These are phyloP conservation scores for Tuber brumale DNA, from an alignment of 495 filamentous ascomycete species.

Conservation along the genomic window DNA sequence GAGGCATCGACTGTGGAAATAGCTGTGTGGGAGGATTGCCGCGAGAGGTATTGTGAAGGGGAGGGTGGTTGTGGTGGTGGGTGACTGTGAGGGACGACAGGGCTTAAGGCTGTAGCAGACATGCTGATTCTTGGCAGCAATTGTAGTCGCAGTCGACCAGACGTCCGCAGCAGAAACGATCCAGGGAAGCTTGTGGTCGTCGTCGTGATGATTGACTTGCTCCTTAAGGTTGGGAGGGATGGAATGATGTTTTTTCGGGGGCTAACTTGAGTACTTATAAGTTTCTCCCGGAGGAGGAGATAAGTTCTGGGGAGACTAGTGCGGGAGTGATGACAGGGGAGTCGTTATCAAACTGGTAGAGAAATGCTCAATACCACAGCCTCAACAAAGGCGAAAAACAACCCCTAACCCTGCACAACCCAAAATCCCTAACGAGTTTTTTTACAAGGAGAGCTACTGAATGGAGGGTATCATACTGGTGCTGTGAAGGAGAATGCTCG, in stretches of 20 bases:
- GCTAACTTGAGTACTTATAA: neutral
- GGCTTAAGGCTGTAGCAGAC: neutral
- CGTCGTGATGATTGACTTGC: neutral
- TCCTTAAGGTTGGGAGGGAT: neutral
- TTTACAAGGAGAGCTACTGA: neutral
- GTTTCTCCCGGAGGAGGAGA: neutral
- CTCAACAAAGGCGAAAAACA: neutral
- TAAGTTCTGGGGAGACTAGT: neutral
- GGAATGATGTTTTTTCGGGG: neutral
- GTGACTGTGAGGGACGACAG: neutral
- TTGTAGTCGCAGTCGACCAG: neutral
- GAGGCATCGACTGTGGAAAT: conserved; percentile 21
- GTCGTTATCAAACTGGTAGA: neutral
- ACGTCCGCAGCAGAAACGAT: neutral
- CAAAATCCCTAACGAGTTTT: neutral
- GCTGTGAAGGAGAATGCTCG: no score
- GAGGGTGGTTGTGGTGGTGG: conserved; percentile 3
- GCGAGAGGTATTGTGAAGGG: conserved; percentile 10
- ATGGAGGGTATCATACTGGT: neutral
- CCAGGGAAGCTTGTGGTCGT: neutral
- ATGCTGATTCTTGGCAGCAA: neutral
- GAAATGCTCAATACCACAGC: neutral
- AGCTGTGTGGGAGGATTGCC: conserved; percentile 29
- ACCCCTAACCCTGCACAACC: neutral
- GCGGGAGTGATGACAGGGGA: neutral